Evolutionary conservation across 1,284 basidiomycete genomes (phyloP).

Genomic region (Marasmius fiardii): DNA sequence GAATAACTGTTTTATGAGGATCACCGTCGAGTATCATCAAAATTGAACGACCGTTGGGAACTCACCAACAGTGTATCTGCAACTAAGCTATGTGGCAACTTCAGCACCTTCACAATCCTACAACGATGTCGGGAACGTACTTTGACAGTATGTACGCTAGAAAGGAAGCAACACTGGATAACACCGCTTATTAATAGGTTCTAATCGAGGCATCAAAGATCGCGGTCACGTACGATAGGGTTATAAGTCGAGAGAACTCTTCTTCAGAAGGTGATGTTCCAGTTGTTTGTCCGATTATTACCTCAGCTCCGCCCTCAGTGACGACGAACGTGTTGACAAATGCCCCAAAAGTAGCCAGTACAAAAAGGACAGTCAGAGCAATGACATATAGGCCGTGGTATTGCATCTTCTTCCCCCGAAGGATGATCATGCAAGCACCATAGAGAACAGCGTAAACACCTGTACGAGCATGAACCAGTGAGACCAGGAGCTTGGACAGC

Average conservation of each 20-base stretch:
- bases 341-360: neutral
- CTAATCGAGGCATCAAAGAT: too few relatives aligned
- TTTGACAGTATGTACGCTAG: neutral
- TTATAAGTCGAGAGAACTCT: too few relatives aligned
- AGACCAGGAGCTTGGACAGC: too few relatives aligned
- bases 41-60: neutral
- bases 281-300: neutral
- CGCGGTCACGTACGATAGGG: too few relatives aligned
- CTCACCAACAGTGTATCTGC: neutral
- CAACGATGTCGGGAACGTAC: neutral
- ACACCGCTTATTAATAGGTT: too few relatives aligned
- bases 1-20: neutral
- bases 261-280: neutral
- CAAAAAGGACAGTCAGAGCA: neutral
- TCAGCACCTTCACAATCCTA: neutral
- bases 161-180: too few relatives aligned
- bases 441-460: neutral
- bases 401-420: neutral
- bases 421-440: neutral
- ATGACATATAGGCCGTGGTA: neutral
- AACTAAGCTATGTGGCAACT: neutral
- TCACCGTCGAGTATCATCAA: neutral
- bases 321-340: neutral
- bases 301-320: neutral
- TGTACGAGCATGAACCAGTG: too few relatives aligned